Conservation (phyloP, 2,329 filamentous ascomycete genomes). For the Ascosphaera aggregata region DNA sequence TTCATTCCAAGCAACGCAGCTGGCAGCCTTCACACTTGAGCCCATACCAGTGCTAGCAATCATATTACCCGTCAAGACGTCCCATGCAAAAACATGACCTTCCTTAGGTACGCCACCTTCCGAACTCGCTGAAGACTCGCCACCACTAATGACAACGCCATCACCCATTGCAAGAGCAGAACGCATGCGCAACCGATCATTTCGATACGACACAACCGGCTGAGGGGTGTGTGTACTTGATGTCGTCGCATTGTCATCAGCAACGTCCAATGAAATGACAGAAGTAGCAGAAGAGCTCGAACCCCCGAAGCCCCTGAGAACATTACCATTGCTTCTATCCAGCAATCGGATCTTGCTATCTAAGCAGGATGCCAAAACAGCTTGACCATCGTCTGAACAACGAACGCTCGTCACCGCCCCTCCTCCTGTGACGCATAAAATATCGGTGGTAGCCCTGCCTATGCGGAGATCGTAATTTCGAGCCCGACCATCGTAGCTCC, state of each 20-base stretch:
- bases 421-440: constrained; percentile 22
- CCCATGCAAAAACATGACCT: constrained; percentile 40
- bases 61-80: constrained; percentile 50
- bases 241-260: constrained; percentile 15
- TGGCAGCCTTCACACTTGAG: constrained; percentile 19
- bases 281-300: background rate
- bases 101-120: constrained; percentile 24
- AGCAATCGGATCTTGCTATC: constrained; percentile 60
- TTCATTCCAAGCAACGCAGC: constrained; percentile 23
- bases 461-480: constrained; percentile 62
- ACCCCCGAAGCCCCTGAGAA: constrained; percentile 47
- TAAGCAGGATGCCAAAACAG: constrained; percentile 48
- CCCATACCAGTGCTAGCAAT: constrained; percentile 32
- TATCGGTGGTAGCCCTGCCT: constrained; percentile 47
- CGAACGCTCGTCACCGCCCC: constrained; percentile 51
- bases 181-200: constrained; percentile 50
- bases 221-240: constrained; percentile 10
- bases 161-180: constrained; percentile 54
- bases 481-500: constrained; percentile 66
- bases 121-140: constrained; percentile 46
- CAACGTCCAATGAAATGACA: background rate
- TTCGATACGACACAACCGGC: constrained; percentile 22
- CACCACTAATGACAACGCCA: constrained; percentile 55
- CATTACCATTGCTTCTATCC: constrained; percentile 50
- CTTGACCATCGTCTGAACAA: constrained; percentile 47